Percentiles rank a stretch among this genome's conserved stretches.
Conservation (phyloP, 208 protist species). For the Leishmania mexicana region DNA sequence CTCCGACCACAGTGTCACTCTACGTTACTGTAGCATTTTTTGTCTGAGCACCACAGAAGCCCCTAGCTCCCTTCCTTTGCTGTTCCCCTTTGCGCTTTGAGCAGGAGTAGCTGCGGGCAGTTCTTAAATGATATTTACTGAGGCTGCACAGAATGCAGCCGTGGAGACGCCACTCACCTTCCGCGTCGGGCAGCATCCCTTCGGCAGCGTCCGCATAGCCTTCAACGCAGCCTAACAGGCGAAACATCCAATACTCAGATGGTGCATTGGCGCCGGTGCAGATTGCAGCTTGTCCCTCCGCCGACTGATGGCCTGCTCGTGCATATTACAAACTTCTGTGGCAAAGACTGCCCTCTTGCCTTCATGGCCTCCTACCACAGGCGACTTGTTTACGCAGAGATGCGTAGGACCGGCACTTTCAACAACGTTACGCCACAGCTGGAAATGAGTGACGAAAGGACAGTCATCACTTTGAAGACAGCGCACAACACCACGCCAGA, state of each 20-base stretch:
- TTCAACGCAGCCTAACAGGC: not conserved
- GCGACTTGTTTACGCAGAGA: not conserved
- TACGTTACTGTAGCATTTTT: not conserved
- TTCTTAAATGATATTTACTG: not conserved
- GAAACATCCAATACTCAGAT: not conserved
- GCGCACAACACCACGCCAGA: not conserved
- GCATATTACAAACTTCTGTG: not conserved
- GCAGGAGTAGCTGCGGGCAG: not conserved
- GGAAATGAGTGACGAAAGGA: not conserved
- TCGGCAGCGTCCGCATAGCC: not conserved
- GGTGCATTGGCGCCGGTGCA: not conserved
- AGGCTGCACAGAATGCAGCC: not conserved
- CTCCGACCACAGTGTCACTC: not conserved
- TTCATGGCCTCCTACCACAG: not conserved
- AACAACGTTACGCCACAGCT: not conserved
- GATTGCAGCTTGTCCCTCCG: not conserved
- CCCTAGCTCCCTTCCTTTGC: not conserved
- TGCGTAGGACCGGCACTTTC: not conserved
- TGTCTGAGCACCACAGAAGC: not conserved
- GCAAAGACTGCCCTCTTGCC: not conserved
- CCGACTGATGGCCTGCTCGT: not conserved
- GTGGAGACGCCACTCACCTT: not conserved
- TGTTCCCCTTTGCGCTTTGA: not conserved
- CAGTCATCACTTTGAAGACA: not conserved
- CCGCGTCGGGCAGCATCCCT: not conserved